Percentiles rank a stretch among this genome's conserved stretches.
These are phyloP conservation scores for Capsicum baccatum DNA, from an alignment of 257 asterid species.

Conservation along the genomic window DNA sequence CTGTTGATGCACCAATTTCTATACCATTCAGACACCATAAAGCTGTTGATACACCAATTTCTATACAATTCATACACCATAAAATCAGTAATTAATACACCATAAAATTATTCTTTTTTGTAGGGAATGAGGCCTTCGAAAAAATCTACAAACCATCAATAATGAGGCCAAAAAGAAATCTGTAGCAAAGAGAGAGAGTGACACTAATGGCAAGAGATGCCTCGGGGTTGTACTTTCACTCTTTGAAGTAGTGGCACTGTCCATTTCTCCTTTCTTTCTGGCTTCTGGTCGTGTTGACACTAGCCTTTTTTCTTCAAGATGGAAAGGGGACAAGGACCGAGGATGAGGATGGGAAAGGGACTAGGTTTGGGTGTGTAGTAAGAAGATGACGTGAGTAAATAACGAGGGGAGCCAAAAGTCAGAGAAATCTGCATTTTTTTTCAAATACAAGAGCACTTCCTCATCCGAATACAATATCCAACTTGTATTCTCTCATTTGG, in stretches of 20 bases:
- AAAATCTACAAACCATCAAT: constrained; percentile 47
- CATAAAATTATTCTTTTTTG: too few relatives aligned
- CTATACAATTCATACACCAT: too few relatives aligned
- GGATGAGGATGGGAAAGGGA: background rate
- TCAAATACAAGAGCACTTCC: background rate
- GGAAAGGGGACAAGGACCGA: background rate
- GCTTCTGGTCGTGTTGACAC: background rate
- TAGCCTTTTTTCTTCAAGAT: background rate
- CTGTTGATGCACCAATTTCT: too few relatives aligned
- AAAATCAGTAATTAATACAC: too few relatives aligned
- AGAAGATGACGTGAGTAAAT: constrained; percentile 13
- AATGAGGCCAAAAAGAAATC: constrained; percentile 74
- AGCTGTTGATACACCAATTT: too few relatives aligned
- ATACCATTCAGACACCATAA: too few relatives aligned
- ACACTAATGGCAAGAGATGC: constrained; percentile 46
- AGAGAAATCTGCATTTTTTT: background rate
- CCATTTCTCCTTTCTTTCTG: constrained; percentile 26
- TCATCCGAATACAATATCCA: too few relatives aligned
- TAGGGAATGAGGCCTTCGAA: too few relatives aligned
- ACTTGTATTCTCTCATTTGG: too few relatives aligned
- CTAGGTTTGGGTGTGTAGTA: background rate
- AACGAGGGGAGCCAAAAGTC: constrained; percentile 1
- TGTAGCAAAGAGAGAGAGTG: constrained; percentile 55
- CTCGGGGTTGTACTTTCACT: background rate
- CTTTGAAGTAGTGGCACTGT: background rate